Evolutionary conservation across 2,329 filamentous ascomycete genomes (phyloP), one percentile per base, ranked within the genome.

Genomic region (Neobulgaria alba): DNA sequence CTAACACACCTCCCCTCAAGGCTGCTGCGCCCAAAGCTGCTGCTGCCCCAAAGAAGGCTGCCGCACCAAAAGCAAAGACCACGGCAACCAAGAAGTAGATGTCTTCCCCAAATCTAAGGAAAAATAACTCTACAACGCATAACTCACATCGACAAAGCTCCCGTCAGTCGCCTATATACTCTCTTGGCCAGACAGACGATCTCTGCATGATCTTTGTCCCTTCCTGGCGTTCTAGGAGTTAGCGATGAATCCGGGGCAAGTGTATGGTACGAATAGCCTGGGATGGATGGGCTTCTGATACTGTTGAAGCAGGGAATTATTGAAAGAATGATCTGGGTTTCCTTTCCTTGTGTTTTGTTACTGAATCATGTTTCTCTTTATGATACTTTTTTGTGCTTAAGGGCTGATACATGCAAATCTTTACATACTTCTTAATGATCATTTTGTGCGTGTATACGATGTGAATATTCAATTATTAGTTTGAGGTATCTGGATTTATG

Each of bases 21-120:
- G 33, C 33, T 35, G 33, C 33, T 10, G 33, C 23, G 12, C 23
- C 23, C 7, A 26, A 26, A 12, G 12, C 7, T 7, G 23, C 23
- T 26, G 12, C 23, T 7, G 23, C 23, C 7, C 23, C 23, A 26
- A 26, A 26, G 23, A 26, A 26, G 12, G 23, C 23, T 26, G 12
- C 23, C 7, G 23, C 7, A 12, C 23, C 23, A 7, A 26, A 26
- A 12, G 23, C 23, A 7, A 26, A 61, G 58, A 54, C 59, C 31
- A 57, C 61, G 12, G 59, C 55, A 16, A 57, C 61, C 38, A 64
- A 63, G 58, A 63, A 64, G 55, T 56, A 56, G 36, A 58, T 53
- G 29, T 59, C 54, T 23, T 57, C 59, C 3, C 36, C 29, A 42
- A 47, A 32, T 29, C 36, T 34, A 41, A 50, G 29, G 57, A 40